Percentiles rank a stretch among this genome's conserved stretches.
phyloP scores from a whole-genome alignment of 352 stramenopile genomes.

The Pythium chondricola region DNA sequence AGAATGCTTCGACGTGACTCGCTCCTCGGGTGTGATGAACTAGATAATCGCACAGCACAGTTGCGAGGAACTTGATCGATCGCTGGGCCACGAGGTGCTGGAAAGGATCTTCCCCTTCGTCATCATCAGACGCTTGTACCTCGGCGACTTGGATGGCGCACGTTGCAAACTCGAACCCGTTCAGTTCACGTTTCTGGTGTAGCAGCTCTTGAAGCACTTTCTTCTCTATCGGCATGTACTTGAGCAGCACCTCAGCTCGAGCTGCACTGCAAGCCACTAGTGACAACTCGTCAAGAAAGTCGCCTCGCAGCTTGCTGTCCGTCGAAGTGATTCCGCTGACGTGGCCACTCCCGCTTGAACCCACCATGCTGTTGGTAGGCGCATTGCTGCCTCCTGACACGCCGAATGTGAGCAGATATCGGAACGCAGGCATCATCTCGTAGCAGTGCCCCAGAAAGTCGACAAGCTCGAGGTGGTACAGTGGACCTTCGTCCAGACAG shows the following conservation, averaged over 20 bases:
- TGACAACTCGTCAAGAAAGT: constrained; percentile 53
- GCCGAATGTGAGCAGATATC: constrained; percentile 2
- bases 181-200: constrained; percentile 35
- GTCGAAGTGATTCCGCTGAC: background rate
- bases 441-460: constrained; percentile 45
- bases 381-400: background rate
- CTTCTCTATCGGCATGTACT: constrained; percentile 33
- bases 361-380: background rate
- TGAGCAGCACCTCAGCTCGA: constrained; percentile 29
- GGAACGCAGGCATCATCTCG: constrained; percentile 13
- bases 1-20: constrained; percentile 41
- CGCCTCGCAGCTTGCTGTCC: constrained; percentile 38
- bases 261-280: constrained; percentile 40
- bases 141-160: constrained; percentile 37
- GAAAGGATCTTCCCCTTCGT: constrained; percentile 44
- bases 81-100: constrained; percentile 34
- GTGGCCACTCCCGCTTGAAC: background rate
- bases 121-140: constrained; percentile 28
- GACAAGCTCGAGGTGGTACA: constrained; percentile 41
- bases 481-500: background rate
- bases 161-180: constrained; percentile 26
- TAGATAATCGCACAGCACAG: constrained; percentile 44
- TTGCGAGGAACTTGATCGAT: constrained; percentile 38
- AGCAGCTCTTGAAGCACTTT: constrained; percentile 32
- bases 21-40: constrained; percentile 39